A percentile compares a stretch with the other conserved stretches of the same genome.
Evolutionary conservation across 2,329 filamentous ascomycete species (phyloP).

Genomic region (Cordyceps pruinosa): DNA sequence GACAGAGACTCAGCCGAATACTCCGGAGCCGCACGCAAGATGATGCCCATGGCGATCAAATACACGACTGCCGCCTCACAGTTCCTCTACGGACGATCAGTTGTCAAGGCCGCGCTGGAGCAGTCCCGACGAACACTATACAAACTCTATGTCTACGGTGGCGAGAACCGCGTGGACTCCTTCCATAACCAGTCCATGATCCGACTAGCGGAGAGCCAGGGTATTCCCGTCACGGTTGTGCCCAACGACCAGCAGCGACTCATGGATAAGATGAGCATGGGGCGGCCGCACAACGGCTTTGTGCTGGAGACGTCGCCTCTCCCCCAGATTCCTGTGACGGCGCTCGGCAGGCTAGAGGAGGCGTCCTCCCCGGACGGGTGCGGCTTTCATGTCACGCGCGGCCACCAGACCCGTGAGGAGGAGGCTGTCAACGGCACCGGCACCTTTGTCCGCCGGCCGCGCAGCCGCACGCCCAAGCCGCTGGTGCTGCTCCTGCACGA

Average conservation of each 20-base stretch:
- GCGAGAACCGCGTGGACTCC: constrained; percentile 45
- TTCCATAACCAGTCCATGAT: constrained; percentile 39
- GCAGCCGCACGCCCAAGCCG: constrained; percentile 44
- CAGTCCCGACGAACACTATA: constrained; percentile 65
- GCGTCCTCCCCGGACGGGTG: constrained; percentile 22
- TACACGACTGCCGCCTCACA: constrained; percentile 83
- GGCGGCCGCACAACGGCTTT: constrained; percentile 83
- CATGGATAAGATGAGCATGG: constrained; percentile 76
- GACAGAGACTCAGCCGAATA: not conserved
- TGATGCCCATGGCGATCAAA: constrained; percentile 32
- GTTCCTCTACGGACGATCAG: constrained; percentile 80
- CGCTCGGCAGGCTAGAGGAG: constrained; percentile 45
- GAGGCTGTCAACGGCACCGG: constrained; percentile 62
- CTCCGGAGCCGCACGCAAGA: constrained; percentile 13
- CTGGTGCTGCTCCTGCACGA: constrained; percentile 69
- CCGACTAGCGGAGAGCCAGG: constrained; percentile 38
- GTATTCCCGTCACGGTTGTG: constrained; percentile 53
- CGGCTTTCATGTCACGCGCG: constrained; percentile 54
- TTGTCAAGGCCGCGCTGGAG: constrained; percentile 72
- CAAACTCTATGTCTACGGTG: constrained; percentile 70
- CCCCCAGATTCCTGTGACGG: constrained; percentile 60
- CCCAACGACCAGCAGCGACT: constrained; percentile 55
- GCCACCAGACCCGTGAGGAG: constrained; percentile 68
- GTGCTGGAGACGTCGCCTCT: constrained; percentile 82
- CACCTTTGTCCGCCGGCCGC: constrained; percentile 36